Conservation (phyloP, 2,329 filamentous ascomycete species). For the Monilinia aucupariae region DNA sequence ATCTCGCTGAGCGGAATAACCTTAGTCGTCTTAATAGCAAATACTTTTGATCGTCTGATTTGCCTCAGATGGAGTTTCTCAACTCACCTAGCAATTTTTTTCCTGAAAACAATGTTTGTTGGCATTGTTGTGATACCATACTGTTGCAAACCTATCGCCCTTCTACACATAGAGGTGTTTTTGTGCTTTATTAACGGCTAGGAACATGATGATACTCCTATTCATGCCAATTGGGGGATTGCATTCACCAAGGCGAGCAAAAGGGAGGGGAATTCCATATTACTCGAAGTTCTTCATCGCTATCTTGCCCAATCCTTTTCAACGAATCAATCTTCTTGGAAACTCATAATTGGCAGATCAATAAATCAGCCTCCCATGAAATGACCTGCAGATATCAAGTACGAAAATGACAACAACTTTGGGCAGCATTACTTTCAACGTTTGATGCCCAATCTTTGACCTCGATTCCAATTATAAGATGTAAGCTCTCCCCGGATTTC, state of each 20-base stretch:
- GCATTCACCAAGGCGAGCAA: neutral
- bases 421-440: constrained; percentile 9
- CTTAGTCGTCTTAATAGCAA: constrained; percentile 32
- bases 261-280: neutral
- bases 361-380: neutral
- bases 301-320: neutral
- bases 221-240: constrained; percentile 9
- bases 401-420: constrained; percentile 9
- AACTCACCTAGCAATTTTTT: neutral
- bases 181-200: neutral
- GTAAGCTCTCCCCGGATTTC: constrained; percentile 9
- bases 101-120: constrained; percentile 2
- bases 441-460: constrained; percentile 9
- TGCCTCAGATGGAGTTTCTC: constrained; percentile 21
- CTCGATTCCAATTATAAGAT: constrained; percentile 4
- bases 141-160: neutral
- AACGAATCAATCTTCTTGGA: neutral
- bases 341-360: neutral
- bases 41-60: constrained; percentile 27
- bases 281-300: neutral
- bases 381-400: constrained; percentile 13
- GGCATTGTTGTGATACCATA: neutral
- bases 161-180: neutral
- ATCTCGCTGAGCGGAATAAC: constrained; percentile 44
- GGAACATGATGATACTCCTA: neutral